Base-by-base conservation (phyloP, 345 rosid species). In the Microcos paniculata region DNA sequence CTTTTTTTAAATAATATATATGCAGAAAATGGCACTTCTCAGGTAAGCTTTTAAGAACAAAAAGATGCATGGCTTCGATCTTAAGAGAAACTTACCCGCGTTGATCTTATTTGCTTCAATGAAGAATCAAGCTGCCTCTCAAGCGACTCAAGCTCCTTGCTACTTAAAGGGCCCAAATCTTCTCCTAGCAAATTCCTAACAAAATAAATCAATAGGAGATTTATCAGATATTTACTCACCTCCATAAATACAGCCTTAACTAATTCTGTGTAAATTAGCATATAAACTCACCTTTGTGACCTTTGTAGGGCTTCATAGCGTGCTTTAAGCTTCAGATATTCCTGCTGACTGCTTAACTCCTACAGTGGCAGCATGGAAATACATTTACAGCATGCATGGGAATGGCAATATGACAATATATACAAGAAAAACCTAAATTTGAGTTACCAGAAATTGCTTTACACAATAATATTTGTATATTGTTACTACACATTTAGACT, bases 51-150 rank as follows among this genome's bases (percentile, higher is more conserved):
- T n/a, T n/a, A n/a, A n/a, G n/a, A n/a, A n/a, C n/a, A n/a, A n/a
- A n/a, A n/a, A n/a, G n/a, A n/a, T n/a, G n/a, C n/a, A n/a, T n/a
- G n/a, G n/a, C n/a, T n/a, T n/a, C n/a, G n/a, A n/a, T n/a, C n/a
- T n/a, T n/a, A n/a, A n/a, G n/a, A n/a, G n/a, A n/a, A n/a, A n/a
- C n/a, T n/a, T 92, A 94, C 99, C 85, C 96, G 67, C 8, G 92
- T 92, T 72, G 92, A 94, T 84, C 97, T 82, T 77, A 92, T 95
- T 83, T 90, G 98, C 86, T 90, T 95, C 87, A 95, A 59, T 21
- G 98, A 95, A 78, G 90, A 80, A 83, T 95, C 99, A 23, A 95
- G 96, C 84, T 95, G 99, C 87, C 93, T 92, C 80, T 95, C 99
- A 23, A 95, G 94, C 7, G 97, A 86, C 82, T 94, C 98, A 65